phyloP scores from a whole-genome alignment of 768 basidiomycete genomes.

The Suillus discolor region DNA sequence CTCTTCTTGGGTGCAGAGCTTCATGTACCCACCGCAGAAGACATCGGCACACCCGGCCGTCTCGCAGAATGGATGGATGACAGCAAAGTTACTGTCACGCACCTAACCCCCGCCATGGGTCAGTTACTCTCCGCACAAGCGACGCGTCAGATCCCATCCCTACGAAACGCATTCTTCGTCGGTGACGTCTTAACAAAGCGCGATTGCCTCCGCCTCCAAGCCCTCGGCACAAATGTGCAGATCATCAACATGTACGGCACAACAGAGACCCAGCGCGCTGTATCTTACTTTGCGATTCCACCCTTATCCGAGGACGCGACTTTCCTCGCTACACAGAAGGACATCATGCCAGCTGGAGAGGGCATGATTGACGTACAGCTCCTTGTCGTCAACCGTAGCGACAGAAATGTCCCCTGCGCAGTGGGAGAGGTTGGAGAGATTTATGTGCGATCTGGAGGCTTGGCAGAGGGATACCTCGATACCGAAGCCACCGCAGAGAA shows the following conservation, averaged over 20 bases:
- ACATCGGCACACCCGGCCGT: constrained; percentile 95
- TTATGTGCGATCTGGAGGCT: constrained; percentile 93
- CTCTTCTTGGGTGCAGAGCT: constrained; percentile 96
- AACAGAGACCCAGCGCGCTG: constrained; percentile 98
- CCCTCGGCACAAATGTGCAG: constrained; percentile 86
- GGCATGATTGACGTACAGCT: constrained; percentile 99
- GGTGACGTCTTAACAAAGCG: constrained; percentile 99
- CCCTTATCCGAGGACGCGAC: constrained; percentile 81
- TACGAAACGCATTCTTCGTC: constrained; percentile 94
- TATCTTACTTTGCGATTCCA: constrained; percentile 95
- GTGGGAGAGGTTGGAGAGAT: constrained; percentile 98
- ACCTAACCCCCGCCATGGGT: constrained; percentile 98
- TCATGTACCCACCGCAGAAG: constrained; percentile 94
- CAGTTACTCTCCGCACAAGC: constrained; percentile 93
- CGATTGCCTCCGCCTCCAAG: constrained; percentile 92
- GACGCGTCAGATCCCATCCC: constrained; percentile 78
- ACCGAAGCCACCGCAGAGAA: constrained; percentile 82
- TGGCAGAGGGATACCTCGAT: constrained; percentile 95
- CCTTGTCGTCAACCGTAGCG: constrained; percentile 89
- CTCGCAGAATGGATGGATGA: constrained; percentile 99
- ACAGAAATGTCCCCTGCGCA: constrained; percentile 83
- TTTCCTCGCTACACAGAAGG: constrained; percentile 92
- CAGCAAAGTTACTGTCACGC: constrained; percentile 89
- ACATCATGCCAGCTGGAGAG: constrained; percentile 95
- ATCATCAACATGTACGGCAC: constrained; percentile 99